Base-by-base conservation (phyloP, 164 flowering plant species). In the Aristolochia fimbriata region DNA sequence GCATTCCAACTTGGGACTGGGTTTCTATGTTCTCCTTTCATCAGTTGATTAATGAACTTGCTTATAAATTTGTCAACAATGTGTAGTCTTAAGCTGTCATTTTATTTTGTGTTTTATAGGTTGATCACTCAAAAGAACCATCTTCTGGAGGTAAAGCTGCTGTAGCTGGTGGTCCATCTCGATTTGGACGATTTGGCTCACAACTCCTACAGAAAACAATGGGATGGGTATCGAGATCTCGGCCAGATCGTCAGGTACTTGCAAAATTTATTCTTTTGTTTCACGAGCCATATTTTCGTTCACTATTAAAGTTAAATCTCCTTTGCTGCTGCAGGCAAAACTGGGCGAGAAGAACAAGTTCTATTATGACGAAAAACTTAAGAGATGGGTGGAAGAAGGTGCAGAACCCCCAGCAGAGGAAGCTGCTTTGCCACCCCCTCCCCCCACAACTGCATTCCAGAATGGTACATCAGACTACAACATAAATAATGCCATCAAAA, bases 351-450 rank as follows among this genome's bases (percentile, higher is more conserved):
- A 46, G 61, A 94, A 90, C 59, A 88, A 85, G 60, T 94, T 94
- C 58, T 94, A 94, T 65, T 94, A 88, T 71, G 95, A 91, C 68
- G 97, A 88, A 47, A 94, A 94, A 61, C 96, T 83, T 21, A 91
- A 87, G 80, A 75, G 89, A 81, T 94, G 99, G 99, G 91, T 94
- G 15, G 99, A 94, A 76, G 91, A 83, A 75, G 99, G 99, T 48
- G 80, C 74, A 62, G 96, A 79, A 59, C 81, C 80, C 58, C 91
- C 89, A n/a, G 83, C 91, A 59, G 91, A 82, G 71, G 96, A 84
- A 75, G 69, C 86, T 37, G 85, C 86, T 43, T 73, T 79, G 59
- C 80, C 95, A 47, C 97, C 99, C 6, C 99, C 99, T 58, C 99
- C 99, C 41, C 76, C 83, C 22, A 68, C 81, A 60, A 59, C 83